These are phyloP conservation scores for Capillidium heterosporum DNA, from an alignment of 371 early-diverging fungal genomes.

Conservation along the genomic window DNA sequence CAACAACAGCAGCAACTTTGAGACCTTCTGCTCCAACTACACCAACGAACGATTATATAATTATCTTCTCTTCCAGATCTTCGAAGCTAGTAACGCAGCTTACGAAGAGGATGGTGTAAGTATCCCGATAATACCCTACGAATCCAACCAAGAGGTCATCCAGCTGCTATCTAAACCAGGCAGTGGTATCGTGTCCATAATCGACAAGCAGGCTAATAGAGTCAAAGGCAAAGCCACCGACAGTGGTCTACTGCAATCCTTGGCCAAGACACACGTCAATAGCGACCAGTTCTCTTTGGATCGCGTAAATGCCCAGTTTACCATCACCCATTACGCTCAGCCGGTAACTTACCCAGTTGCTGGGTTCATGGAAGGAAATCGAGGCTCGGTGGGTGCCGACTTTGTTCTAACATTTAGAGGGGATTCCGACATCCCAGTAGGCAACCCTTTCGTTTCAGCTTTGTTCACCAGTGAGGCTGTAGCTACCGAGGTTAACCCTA, in stretches of 20 bases:
- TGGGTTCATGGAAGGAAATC: conserved; percentile 53
- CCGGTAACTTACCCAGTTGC: conserved; percentile 52
- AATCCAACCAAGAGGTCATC: conserved; percentile 38
- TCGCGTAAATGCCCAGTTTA: conserved; percentile 15
- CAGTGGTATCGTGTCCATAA: conserved; percentile 31
- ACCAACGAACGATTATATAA: conserved; percentile 66
- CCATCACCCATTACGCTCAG: conserved; percentile 57
- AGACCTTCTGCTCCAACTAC: conserved; percentile 56
- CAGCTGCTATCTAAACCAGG: conserved; percentile 29
- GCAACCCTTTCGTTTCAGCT: conserved; percentile 50
- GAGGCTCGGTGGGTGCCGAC: conserved; percentile 54
- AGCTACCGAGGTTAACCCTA: conserved; percentile 61
- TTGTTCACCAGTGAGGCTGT: conserved; percentile 62
- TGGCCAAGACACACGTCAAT: conserved; percentile 18
- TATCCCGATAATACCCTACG: conserved; percentile 24
- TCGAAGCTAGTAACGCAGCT: conserved; percentile 12
- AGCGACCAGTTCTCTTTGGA: conserved; percentile 21
- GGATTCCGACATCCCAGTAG: conserved; percentile 15
- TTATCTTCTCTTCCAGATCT: conserved; percentile 18
- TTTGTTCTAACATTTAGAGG: conserved; percentile 65
- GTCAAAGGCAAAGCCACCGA: conserved; percentile 12
- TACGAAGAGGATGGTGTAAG: conserved; percentile 9
- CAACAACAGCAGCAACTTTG: conserved; percentile 21
- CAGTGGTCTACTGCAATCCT: conserved; percentile 13
- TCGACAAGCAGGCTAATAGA: conserved; percentile 26